Evolutionary conservation across 2,329 filamentous ascomycete species (phyloP).

Genomic region (Ophiostoma sp.): DNA sequence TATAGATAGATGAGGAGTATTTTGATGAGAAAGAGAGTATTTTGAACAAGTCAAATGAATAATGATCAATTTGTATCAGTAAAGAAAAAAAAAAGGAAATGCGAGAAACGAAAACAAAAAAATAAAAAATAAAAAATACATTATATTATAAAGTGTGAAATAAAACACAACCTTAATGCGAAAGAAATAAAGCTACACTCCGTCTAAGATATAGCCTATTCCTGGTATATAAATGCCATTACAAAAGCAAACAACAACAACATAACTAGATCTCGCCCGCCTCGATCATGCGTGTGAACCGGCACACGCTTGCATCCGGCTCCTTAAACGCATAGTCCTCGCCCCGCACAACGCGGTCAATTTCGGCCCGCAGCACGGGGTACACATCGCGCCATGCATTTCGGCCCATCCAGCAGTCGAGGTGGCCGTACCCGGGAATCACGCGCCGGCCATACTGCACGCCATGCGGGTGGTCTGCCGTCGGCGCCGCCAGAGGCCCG

Average conservation of each 20-base stretch:
- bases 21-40: too few relatives aligned
- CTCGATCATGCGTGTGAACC: slow-evolving; percentile 39
- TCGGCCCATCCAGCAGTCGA: slow-evolving; percentile 59
- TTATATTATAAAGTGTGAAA: too few relatives aligned
- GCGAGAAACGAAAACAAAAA: background rate
- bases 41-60: too few relatives aligned
- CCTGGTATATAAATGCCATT: too few relatives aligned
- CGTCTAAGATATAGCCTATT: too few relatives aligned
- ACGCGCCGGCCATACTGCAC: slow-evolving; percentile 45
- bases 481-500: slow-evolving; percentile 17
- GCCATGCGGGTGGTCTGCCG: slow-evolving; percentile 17
- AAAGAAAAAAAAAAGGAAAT: background rate
- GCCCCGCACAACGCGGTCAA: slow-evolving; percentile 47
- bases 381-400: slow-evolving; percentile 56
- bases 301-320: slow-evolving; percentile 39
- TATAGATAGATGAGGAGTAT: too few relatives aligned
- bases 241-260: background rate
- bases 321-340: slow-evolving; percentile 40
- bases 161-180: background rate
- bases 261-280: slow-evolving; percentile 34
- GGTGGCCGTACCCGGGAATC: slow-evolving; percentile 53
- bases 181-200: background rate
- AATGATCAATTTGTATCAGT: background rate
- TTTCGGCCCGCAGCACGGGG: slow-evolving; percentile 49
- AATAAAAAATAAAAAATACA: background rate